These are phyloP conservation scores for Kwoniella dejecticola DNA, from an alignment of 768 basidiomycete genomes.

Conservation along the genomic window DNA sequence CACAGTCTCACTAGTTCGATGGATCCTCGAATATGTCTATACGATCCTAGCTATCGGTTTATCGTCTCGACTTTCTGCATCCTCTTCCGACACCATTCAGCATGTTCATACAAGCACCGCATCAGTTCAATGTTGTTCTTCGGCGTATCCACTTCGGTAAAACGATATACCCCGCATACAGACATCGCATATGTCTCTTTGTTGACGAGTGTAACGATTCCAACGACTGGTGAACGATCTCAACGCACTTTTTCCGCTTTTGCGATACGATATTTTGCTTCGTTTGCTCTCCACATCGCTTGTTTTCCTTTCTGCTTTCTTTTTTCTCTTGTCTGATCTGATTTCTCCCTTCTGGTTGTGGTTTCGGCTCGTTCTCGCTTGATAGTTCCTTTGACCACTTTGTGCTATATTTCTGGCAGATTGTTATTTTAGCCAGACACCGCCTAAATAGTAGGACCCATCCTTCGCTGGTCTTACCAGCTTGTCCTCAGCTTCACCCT, in stretches of 20 bases:
- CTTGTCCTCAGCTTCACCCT: conserved; percentile 1
- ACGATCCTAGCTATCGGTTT: too few relatives aligned
- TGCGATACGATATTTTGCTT: neutral
- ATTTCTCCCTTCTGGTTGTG: neutral
- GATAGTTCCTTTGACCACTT: neutral
- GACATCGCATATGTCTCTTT: neutral
- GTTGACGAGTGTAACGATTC: conserved; percentile 2
- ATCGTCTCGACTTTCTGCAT: too few relatives aligned
- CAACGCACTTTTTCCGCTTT: neutral
- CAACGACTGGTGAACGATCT: neutral
- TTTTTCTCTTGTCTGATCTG: neutral
- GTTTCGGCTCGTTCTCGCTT: neutral
- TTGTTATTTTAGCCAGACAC: conserved; percentile 15
- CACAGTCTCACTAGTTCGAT: too few relatives aligned
- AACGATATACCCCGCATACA: conserved; percentile 5
- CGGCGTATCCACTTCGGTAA: neutral
- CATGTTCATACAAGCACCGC: too few relatives aligned
- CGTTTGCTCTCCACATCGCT: too few relatives aligned
- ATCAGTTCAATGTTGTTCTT: too few relatives aligned
- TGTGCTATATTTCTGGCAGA: conserved; percentile 8
- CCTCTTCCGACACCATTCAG: too few relatives aligned
- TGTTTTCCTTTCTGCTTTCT: too few relatives aligned
- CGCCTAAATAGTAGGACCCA: neutral
- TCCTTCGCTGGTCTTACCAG: conserved; percentile 2
- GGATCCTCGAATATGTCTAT: too few relatives aligned